Base-by-base conservation (phyloP, 306 rosid species). In the Elaeagnus macrophylla region DNA sequence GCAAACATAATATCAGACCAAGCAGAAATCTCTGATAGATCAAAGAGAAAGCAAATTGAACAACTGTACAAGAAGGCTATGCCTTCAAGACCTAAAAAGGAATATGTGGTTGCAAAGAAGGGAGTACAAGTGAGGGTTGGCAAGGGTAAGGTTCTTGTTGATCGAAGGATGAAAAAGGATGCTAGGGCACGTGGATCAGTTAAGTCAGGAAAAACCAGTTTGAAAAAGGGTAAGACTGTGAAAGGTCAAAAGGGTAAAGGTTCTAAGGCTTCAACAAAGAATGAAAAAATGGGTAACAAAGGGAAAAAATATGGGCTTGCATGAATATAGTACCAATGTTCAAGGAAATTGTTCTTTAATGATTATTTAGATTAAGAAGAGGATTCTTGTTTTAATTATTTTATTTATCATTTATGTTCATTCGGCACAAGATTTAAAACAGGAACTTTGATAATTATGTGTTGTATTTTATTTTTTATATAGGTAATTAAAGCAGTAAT, bases 71-170 rank as follows among this genome's bases (percentile, higher is more conserved):
- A 51, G 64, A 87, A 84, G 62, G 89, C 99, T 10, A 57, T 10
- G 13, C 95, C 99, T 0, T 72, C 76, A 56, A 86, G 73, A 75
- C 89, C 96, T 59, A 17, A 80, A 64, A 91, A 78, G 78, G 99
- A 91, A 62, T 75, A 70, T 57, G 99, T 87, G 51, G 99, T 91
- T 56, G 99, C 99, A 18, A 91, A 91, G 85, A 91, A 91, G 71
- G 99, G 99, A 37, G 96, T 91, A 11, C 96, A 91, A 60, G 96
- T 91, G 69, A 45, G 8, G 76, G 12, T 74, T 59, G 95, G 89
- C 39, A 74, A 71, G 74, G 97, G 95, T 35, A 89, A 89, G 65
- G 78, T 76, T 39, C 79, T 83, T 5, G 95, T 89, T 51, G 95
- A 89, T 75, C 67, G 78, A 9, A 70, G 97, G 44, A 89, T 89